Evolutionary conservation across 1,139 yeast genomes (phyloP).

Genomic region (Yamadazyma sp.): DNA sequence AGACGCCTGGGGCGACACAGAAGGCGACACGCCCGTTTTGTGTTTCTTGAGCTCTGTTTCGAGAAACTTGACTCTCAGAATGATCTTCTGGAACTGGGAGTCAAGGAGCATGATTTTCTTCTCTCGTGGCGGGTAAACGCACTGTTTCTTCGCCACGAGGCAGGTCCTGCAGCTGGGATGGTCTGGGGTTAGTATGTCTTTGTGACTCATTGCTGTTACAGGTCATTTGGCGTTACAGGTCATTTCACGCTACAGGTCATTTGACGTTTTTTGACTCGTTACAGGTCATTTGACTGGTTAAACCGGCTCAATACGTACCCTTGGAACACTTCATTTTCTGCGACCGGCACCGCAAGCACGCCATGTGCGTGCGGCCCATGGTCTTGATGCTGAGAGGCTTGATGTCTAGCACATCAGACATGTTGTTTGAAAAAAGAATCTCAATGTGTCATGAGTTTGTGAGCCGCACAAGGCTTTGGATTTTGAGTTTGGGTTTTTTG

Average conservation of each 20-base stretch:
- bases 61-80: slow-evolving; percentile 8
- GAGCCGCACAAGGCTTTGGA: too few species aligned
- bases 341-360: slow-evolving; percentile 15
- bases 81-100: slow-evolving; percentile 14
- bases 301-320: too few species aligned
- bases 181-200: slow-evolving; percentile 10
- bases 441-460: not conserved
- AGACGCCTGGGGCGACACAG: not conserved
- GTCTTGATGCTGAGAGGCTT: slow-evolving; percentile 15
- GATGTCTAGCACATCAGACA: slow-evolving; percentile 11
- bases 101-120: slow-evolving; percentile 14
- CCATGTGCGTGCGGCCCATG: slow-evolving; percentile 16
- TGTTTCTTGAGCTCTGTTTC: slow-evolving; percentile 11
- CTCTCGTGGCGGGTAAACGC: slow-evolving; percentile 15
- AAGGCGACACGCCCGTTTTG: not conserved
- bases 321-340: slow-evolving; percentile 17
- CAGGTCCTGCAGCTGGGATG: slow-evolving; percentile 14
- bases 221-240: too few species aligned
- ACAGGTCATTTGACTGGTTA: too few species aligned
- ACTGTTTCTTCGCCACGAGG: slow-evolving; percentile 11
- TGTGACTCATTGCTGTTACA: too few species aligned
- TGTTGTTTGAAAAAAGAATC: not conserved
- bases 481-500: too few species aligned
- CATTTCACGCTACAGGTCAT: too few species aligned
- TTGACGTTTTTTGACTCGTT: too few species aligned